Percentiles rank a stretch among this genome's conserved stretches.
Conservation (phyloP, 1,284 basidiomycete species). For the Apiotrichum veenhuisii region DNA sequence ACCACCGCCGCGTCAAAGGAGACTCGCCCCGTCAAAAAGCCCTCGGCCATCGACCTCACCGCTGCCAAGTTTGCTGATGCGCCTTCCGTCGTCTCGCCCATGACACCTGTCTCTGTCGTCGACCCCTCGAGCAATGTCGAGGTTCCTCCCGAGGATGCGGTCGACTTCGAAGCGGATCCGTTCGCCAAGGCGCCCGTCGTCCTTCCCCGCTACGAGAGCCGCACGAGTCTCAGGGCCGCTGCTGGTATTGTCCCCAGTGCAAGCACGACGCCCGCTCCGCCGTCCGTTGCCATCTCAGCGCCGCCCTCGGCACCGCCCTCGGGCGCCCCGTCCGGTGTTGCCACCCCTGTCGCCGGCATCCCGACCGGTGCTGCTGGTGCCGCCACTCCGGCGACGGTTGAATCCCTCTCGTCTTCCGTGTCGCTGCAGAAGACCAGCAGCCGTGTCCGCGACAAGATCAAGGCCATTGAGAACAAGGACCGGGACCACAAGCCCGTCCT, state of each 20-base stretch:
- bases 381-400: not conserved
- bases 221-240: not conserved
- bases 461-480: slow-evolving; percentile 4
- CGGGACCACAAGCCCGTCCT: not conserved
- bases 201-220: not conserved
- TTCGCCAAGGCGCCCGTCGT: slow-evolving; percentile 1
- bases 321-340: not conserved
- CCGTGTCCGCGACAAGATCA: not conserved
- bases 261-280: no score
- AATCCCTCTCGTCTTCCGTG: not conserved
- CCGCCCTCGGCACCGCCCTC: not conserved
- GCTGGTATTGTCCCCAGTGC: not conserved
- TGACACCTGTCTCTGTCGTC: not conserved
- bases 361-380: not conserved
- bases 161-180: not conserved
- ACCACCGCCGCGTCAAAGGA: no score
- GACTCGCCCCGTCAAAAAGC: not conserved
- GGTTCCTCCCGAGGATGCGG: not conserved
- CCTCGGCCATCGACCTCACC: not conserved
- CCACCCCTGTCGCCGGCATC: not conserved
- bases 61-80: not conserved
- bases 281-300: not conserved
- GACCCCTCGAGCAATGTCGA: not conserved
- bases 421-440: not conserved
- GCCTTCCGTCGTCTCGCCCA: not conserved